These are phyloP conservation scores for Chaetomium olivaceum DNA, from an alignment of 2,329 filamentous ascomycete species.

Conservation along the genomic window DNA sequence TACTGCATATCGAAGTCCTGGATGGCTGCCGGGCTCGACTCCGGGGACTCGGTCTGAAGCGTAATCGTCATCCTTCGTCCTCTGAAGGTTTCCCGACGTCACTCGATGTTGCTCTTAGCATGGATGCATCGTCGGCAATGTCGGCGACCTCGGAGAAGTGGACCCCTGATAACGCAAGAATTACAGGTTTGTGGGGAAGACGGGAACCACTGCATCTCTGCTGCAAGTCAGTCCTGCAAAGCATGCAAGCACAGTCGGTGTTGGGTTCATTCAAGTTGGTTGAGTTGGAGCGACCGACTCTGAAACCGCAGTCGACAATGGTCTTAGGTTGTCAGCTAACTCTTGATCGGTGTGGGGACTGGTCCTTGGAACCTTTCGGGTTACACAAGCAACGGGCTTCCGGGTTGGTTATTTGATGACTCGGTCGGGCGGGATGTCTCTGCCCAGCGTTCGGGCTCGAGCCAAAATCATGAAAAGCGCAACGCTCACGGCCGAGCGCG, in stretches of 20 bases:
- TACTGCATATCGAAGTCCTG: not conserved
- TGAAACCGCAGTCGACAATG: too few species aligned
- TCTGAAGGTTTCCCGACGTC: not conserved
- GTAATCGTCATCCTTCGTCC: not conserved
- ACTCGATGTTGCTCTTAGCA: not conserved
- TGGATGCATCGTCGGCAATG: not conserved
- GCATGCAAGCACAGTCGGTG: not conserved
- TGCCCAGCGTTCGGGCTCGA: not conserved
- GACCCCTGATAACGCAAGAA: not conserved
- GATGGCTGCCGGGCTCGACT: not conserved
- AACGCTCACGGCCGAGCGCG: not conserved
- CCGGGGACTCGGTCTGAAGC: not conserved
- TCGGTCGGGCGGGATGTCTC: too few species aligned
- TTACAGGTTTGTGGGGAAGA: not conserved
- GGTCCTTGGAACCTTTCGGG: not conserved
- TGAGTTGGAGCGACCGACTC: not conserved
- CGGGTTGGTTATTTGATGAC: not conserved
- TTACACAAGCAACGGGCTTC: not conserved
- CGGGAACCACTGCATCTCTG: not conserved
- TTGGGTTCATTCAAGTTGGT: not conserved
- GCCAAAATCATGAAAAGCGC: not conserved
- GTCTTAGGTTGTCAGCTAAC: not conserved
- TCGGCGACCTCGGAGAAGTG: not conserved
- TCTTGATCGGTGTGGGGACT: not conserved
- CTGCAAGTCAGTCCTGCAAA: constrained; percentile 14